phyloP scores from a whole-genome alignment of 129 eudicot genomes.

The Gnaphalium uliginosum region DNA sequence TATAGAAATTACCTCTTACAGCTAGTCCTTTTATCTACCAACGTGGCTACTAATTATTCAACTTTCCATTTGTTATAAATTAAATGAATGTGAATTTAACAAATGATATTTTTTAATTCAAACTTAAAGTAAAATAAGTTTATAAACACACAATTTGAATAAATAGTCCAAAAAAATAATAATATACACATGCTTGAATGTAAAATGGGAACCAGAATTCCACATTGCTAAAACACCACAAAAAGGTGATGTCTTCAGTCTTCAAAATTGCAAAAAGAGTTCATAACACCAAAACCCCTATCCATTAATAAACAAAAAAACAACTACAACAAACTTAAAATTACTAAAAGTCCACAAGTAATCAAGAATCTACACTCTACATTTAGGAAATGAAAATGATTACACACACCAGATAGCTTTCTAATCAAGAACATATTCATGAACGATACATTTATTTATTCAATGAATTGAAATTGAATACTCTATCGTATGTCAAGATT shows the following conservation, averaged over 20 bases:
- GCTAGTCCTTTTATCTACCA: too few species aligned
- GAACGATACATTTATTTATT: neutral
- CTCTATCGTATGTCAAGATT: neutral
- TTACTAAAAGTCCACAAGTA: conserved; percentile 15
- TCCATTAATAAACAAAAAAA: neutral
- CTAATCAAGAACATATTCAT: conserved; percentile 9
- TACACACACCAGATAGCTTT: neutral
- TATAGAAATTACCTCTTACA: too few species aligned
- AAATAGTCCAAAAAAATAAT: too few species aligned
- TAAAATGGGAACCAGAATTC: neutral
- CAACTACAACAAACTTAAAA: conserved; percentile 15
- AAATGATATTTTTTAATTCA: too few species aligned
- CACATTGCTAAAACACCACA: neutral
- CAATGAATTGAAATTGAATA: conserved; percentile 16
- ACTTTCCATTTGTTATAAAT: neutral
- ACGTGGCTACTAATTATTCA: too few species aligned
- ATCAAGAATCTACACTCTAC: conserved; percentile 25
- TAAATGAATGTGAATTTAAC: too few species aligned
- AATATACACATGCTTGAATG: neutral
- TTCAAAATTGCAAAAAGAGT: neutral
- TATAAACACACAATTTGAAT: too few species aligned
- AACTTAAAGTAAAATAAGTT: neutral
- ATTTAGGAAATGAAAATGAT: neutral
- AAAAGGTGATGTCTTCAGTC: neutral
- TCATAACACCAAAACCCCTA: conserved; percentile 2